phyloP scores from a whole-genome alignment of 106 monocot species.

The Dendrobium nobile region DNA sequence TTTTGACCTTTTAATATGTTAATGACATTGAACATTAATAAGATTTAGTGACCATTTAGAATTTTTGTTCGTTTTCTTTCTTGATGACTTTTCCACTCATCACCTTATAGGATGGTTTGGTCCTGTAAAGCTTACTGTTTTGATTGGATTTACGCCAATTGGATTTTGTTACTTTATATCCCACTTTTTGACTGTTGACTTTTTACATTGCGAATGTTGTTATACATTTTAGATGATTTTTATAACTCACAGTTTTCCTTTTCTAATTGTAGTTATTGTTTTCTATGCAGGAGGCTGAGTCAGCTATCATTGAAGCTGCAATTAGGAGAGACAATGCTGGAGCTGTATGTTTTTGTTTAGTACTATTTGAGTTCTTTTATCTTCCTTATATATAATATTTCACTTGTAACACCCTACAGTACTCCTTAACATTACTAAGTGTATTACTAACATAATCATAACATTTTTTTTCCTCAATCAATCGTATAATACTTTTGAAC shows the following conservation, averaged over 20 bases:
- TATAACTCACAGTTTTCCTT: constrained; percentile 10
- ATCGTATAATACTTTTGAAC: no score
- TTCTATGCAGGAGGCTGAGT: constrained; percentile 61
- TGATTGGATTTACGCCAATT: no score
- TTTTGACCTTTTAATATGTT: neutral
- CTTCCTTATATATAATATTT: neutral
- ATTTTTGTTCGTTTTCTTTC: no score
- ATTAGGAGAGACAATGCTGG: constrained; percentile 54
- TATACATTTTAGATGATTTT: neutral
- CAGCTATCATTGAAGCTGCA: constrained; percentile 74
- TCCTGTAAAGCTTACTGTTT: no score
- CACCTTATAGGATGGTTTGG: no score
- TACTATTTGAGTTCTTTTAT: neutral
- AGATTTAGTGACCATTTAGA: no score
- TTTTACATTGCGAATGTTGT: neutral
- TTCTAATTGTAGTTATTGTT: constrained; percentile 8
- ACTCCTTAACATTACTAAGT: no score
- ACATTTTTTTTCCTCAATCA: no score
- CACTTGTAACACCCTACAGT: no score
- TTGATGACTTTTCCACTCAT: no score
- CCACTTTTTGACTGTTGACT: neutral
- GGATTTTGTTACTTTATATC: neutral
- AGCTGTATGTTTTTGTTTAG: constrained; percentile 44
- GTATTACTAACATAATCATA: no score
- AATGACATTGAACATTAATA: no score